Base-by-base conservation (phyloP, 805 yeast genomes). In the Saturnispora zaruensis region DNA sequence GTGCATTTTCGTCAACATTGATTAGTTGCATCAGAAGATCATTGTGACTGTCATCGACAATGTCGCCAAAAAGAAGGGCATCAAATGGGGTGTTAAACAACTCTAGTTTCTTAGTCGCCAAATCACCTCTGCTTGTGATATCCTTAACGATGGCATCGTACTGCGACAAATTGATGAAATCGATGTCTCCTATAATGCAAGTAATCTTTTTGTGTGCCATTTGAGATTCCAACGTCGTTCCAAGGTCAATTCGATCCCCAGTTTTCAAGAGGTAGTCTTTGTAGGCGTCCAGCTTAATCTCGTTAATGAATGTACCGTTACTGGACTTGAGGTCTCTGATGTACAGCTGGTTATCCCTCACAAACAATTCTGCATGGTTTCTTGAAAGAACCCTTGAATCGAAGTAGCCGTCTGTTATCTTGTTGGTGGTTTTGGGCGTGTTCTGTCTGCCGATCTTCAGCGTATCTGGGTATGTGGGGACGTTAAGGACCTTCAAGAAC, bases 261-360 rank as follows among this genome's bases (percentile, higher is more conserved):
- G 81, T 72, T 50, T 80, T 74, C 45, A 93, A 66, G 56, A 82
- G 87, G 20, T 77, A 78, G 41, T 79, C 84, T 47, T 73, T 74
- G 37, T 81, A 87, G 14, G 75, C 69, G 38, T 78, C 76, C 9
- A 93, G 73, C 54, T 89, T 81, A 40, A 68, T 72, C 32, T 82
- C 87, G 64, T 93, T 93, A 45, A 93, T 78, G 64, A 84, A 95
- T 0, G 99, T 91, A 8, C 99, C 99, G 66, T 93, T 93, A 23
- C 96, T 85, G 2, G 95, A 84, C 51, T 89, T 88, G 60, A 89
- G 75, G 68, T 93, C 99, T 56, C 82, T 79, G 24, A 93, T 75
- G 73, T 75, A 87, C 20, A 95, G 74, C 24, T 65, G 65, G 16
- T 78, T 72, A 57, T 87, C 93, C 37, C 56, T 59, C 34, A 89